These are phyloP conservation scores for Candida krabiensis DNA, from an alignment of 805 yeast genomes.

Conservation along the genomic window DNA sequence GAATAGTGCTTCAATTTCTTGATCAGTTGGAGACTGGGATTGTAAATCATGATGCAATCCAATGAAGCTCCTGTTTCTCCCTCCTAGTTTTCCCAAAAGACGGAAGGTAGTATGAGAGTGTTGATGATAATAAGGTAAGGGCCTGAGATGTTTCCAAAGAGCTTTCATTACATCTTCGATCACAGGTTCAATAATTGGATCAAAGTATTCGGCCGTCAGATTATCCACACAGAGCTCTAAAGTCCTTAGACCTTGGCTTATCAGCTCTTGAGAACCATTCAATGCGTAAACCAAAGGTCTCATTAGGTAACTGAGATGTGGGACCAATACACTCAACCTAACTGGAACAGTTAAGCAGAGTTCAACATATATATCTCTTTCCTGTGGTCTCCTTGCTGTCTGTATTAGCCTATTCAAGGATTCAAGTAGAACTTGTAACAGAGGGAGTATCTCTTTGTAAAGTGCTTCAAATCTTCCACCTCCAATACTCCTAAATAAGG, in stretches of 20 bases:
- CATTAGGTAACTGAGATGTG: conserved; percentile 85
- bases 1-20: conserved; percentile 68
- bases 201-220: conserved; percentile 93
- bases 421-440: conserved; percentile 82
- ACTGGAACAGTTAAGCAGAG: conserved; percentile 95
- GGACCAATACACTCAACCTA: conserved; percentile 87
- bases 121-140: conserved; percentile 92
- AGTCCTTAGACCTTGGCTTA: conserved; percentile 92
- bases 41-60: conserved; percentile 70
- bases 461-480: conserved; percentile 95
- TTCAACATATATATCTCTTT: conserved; percentile 92
- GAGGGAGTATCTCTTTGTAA: conserved; percentile 90
- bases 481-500: conserved; percentile 89
- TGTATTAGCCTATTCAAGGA: conserved; percentile 80
- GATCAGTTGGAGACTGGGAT: conserved; percentile 52
- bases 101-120: conserved; percentile 94
- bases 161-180: conserved; percentile 93
- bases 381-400: conserved; percentile 84
- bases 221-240: conserved; percentile 95
- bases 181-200: conserved; percentile 95
- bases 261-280: conserved; percentile 86
- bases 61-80: conserved; percentile 86
- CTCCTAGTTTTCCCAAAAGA: conserved; percentile 93
- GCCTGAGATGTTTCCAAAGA: conserved; percentile 84
- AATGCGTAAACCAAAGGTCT: conserved; percentile 89